A percentile compares a stretch with the other conserved stretches of the same genome.
Conservation (phyloP, 495 filamentous ascomycete genomes). For the Friedmanniomyces simplex region DNA sequence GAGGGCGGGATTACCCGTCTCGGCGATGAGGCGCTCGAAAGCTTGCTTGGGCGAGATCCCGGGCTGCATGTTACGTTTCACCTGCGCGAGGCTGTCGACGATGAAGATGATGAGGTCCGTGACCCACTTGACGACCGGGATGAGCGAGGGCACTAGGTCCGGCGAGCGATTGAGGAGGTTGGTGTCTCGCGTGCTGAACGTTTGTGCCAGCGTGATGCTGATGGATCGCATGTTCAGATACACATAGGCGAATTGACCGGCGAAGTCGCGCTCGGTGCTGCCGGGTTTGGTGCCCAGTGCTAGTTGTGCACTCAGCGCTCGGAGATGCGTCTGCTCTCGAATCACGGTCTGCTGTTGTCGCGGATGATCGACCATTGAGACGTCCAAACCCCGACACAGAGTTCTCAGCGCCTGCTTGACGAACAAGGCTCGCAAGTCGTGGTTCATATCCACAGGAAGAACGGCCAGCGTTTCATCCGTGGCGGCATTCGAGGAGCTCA, state of each 20-base stretch:
- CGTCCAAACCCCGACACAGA: conserved; percentile 30
- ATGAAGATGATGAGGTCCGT: conserved; percentile 5
- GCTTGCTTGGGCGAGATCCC: neutral
- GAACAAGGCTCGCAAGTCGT: conserved; percentile 54
- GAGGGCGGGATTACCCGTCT: conserved; percentile 4
- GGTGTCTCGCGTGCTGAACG: neutral
- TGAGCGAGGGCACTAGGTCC: conserved; percentile 3
- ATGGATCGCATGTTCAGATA: conserved; percentile 42
- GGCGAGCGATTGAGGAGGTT: neutral
- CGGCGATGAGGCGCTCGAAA: neutral
- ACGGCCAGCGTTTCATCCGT: conserved; percentile 65
- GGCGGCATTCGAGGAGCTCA: conserved; percentile 45
- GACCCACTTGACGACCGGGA: conserved; percentile 3
- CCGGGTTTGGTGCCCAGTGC: conserved; percentile 55
- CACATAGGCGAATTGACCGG: conserved; percentile 63
- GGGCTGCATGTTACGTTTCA: neutral
- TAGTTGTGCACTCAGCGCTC: conserved; percentile 53
- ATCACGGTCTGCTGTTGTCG: conserved; percentile 7
- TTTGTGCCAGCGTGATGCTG: neutral
- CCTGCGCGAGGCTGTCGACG: conserved; percentile 1
- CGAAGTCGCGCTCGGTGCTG: conserved; percentile 53
- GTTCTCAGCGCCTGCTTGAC: conserved; percentile 48
- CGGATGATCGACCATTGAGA: conserved; percentile 5
- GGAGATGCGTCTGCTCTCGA: conserved; percentile 4
- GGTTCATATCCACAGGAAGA: conserved; percentile 30